phyloP scores from a whole-genome alignment of 352 stramenopile genomes.

The Globisporangium emineosum region DNA sequence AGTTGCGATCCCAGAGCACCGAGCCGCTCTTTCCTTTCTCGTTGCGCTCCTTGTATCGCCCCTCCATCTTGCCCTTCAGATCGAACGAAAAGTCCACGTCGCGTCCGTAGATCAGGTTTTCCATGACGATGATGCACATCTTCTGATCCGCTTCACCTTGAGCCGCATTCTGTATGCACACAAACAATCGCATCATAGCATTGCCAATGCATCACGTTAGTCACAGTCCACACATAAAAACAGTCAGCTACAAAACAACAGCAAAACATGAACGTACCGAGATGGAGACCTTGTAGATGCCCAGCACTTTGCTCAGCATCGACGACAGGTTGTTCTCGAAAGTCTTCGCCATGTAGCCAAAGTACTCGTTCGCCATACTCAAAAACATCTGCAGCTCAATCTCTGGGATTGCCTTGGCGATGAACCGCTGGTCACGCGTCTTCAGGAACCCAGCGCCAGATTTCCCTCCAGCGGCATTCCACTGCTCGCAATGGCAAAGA shows the following conservation, averaged over 20 bases:
- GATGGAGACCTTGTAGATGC: constrained; percentile 85
- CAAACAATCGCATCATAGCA: not conserved
- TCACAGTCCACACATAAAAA: not conserved
- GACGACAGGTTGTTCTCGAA: constrained; percentile 85
- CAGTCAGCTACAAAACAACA: not conserved
- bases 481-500: constrained; percentile 83
- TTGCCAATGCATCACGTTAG: not conserved
- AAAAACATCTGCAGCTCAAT: constrained; percentile 89
- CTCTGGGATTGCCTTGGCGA: constrained; percentile 83
- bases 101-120: constrained; percentile 85
- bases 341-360: constrained; percentile 86
- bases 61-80: constrained; percentile 88
- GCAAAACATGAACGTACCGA: constrained; percentile 26
- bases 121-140: constrained; percentile 88
- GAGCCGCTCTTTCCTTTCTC: constrained; percentile 27
- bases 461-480: constrained; percentile 84
- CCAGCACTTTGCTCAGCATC: constrained; percentile 87
- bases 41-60: constrained; percentile 54
- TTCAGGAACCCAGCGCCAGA: constrained; percentile 84
- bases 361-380: constrained; percentile 89
- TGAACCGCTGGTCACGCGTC: constrained; percentile 84
- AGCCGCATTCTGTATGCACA: constrained; percentile 13
- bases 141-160: constrained; percentile 65
- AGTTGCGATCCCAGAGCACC: constrained; percentile 86
- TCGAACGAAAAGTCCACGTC: constrained; percentile 87